Evolutionary conservation across 208 protist species (phyloP), one percentile per base, ranked within the genome.

Genomic region (Trypanosoma cruzi): DNA sequence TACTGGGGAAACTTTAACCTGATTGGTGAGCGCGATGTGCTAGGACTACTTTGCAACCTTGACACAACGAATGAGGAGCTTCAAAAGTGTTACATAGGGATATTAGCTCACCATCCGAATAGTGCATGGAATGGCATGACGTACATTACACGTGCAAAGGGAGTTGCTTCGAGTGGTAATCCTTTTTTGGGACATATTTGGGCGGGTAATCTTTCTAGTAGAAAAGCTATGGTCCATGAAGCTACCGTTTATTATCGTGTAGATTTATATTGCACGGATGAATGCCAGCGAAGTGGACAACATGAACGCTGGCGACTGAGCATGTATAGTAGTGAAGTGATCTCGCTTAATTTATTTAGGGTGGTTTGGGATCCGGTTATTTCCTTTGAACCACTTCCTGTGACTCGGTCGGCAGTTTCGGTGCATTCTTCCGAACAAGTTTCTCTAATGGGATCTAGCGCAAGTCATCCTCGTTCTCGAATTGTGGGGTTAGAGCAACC

Each of bases 301-400:
- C 85, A 92, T 54, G 89, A 92, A 50, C 64, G 85, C 34, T 92
- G 89, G 86, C 64, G 84, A 28, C 73, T 94, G 4, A 85, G 71
- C 36, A 73, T 90, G 14, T 94, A 92, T 58, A 61, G 67, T 22
- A 71, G 68, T 28, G 79, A 78, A 1, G 49, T 73, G 2, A 87
- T 65, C 48, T 79, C 85, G 14, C 68, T 85, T 24, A 71, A 76
- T 49, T 49, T 94, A 26, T 29, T 91, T 54, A 54, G 88, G 26
- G 84, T 80, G 2, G 66, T 94, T 5, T 94, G 83, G 81, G 88
- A 94, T 52, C 88, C 88, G 4, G 76, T 94, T 34, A 72, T 94
- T 56, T 77, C 81, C 44, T 83, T 84, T 1, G 85, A 94, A 50
- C 85, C 88, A 14, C 57, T 89, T 6, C 84, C 82, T 13, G 44